These are phyloP conservation scores for Myrica gale DNA, from an alignment of 306 rosid genomes.

Conservation along the genomic window DNA sequence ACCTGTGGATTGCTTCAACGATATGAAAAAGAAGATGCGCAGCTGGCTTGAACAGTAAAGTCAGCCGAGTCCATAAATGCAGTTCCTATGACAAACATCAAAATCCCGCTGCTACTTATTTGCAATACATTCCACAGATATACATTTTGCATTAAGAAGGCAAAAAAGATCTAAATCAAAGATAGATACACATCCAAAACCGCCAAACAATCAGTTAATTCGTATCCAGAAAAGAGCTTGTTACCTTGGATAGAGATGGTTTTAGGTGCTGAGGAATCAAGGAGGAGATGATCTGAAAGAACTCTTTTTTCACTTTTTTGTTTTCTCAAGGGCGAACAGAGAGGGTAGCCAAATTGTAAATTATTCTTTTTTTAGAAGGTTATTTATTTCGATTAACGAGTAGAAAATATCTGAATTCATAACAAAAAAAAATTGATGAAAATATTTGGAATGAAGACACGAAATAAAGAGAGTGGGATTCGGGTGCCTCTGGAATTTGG, in stretches of 20 bases:
- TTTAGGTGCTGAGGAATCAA: neutral
- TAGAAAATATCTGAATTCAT: no score
- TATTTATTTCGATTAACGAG: no score
- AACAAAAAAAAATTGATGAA: no score
- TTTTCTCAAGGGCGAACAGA: neutral
- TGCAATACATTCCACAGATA: neutral
- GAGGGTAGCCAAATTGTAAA: no score
- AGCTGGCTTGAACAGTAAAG: conserved; percentile 27
- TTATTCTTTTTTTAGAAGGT: no score
- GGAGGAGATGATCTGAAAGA: conserved; percentile 3
- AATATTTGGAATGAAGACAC: no score
- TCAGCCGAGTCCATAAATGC: conserved; percentile 15
- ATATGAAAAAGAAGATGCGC: conserved; percentile 15
- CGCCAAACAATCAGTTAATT: neutral
- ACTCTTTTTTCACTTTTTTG: neutral
- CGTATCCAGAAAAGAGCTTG: conserved; percentile 3
- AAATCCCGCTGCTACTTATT: conserved; percentile 2
- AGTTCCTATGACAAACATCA: conserved; percentile 26
- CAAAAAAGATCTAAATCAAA: conserved; percentile 21
- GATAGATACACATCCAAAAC: neutral
- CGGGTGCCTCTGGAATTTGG: no score
- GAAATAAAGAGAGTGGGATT: no score
- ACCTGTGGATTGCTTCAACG: conserved; percentile 43
- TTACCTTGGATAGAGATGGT: conserved; percentile 14
- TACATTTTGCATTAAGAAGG: conserved; percentile 3